Evolutionary conservation across 306 rosid species (phyloP).

Genomic region (Cucumis melo): DNA sequence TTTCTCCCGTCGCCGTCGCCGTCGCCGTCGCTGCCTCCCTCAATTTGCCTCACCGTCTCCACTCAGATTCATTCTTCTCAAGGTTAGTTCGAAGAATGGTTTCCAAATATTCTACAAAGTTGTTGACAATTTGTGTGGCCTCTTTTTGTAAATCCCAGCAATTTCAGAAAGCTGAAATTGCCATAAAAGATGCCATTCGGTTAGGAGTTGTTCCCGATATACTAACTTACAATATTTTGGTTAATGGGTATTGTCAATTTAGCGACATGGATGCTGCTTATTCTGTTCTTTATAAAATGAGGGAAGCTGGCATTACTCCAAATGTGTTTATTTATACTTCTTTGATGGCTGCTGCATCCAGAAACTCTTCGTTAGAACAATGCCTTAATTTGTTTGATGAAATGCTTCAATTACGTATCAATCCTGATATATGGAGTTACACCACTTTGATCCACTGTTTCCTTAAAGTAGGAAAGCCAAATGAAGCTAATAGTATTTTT

Average conservation of each 20-base stretch:
- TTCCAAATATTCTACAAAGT: conserved; percentile 36
- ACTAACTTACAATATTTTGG: conserved; percentile 55
- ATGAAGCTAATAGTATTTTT: conserved; percentile 51
- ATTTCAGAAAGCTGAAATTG: conserved; percentile 40
- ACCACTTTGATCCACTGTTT: conserved; percentile 57
- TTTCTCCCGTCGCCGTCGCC: too few species aligned
- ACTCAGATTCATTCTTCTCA: too few species aligned
- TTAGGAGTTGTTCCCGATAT: conserved; percentile 56
- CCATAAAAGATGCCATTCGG: conserved; percentile 39
- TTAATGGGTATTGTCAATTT: conserved; percentile 52
- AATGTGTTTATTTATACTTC: conserved; percentile 60
- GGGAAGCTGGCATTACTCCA: conserved; percentile 52
- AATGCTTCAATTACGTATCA: conserved; percentile 41
- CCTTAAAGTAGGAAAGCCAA: conserved; percentile 57
- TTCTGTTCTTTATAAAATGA: conserved; percentile 46
- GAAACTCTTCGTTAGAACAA: conserved; percentile 17
- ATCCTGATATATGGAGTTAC: conserved; percentile 62
- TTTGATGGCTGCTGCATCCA: conserved; percentile 39
- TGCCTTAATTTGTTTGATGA: conserved; percentile 49
- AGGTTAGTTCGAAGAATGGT: conserved; percentile 17
- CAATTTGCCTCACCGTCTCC: too few species aligned
- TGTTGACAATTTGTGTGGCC: conserved; percentile 52
- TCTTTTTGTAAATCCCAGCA: conserved; percentile 37
- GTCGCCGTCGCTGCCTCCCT: too few species aligned
- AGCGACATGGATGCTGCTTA: conserved; percentile 38